These are phyloP conservation scores for Gastroboletus turbinatus DNA, from an alignment of 1,284 basidiomycete genomes.

Conservation along the genomic window DNA sequence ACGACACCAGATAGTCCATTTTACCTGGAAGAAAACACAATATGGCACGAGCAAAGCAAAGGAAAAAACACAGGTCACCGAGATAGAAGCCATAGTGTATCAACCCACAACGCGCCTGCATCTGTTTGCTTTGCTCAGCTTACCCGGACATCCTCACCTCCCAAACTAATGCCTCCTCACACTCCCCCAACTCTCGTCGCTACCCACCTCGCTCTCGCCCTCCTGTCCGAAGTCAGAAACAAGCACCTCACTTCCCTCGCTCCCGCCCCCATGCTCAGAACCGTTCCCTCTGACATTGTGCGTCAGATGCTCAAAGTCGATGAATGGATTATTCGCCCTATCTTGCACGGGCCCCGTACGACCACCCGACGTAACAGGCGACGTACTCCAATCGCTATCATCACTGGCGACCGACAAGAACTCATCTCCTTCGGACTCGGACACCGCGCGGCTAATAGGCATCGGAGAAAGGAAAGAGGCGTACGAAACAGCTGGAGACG, in stretches of 20 bases:
- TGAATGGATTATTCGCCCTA: conserved; percentile 23
- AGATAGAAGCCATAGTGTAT: background rate
- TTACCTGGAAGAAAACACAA: background rate
- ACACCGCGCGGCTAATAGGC: conserved; percentile 16
- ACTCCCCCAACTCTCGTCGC: conserved; percentile 32
- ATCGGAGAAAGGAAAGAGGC: conserved; percentile 30
- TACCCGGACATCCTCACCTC: background rate
- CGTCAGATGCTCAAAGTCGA: conserved; percentile 24
- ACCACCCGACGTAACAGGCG: background rate
- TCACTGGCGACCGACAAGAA: conserved; percentile 29
- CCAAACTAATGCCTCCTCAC: conserved; percentile 16
- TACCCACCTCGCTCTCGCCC: conserved; percentile 26
- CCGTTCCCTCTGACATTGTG: background rate
- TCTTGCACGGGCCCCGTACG: conserved; percentile 7
- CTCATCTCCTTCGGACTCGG: conserved; percentile 29
- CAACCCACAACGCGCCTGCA: background rate
- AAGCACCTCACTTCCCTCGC: conserved; percentile 25
- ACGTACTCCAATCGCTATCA: conserved; percentile 16
- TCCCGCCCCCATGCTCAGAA: conserved; percentile 8
- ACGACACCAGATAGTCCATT: background rate
- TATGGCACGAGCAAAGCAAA: background rate
- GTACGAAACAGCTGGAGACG: conserved; percentile 20
- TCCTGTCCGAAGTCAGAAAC: conserved; percentile 16
- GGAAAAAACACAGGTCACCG: background rate
- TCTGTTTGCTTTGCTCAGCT: background rate